A percentile compares a stretch with the other conserved stretches of the same genome.
These are phyloP conservation scores for Diplosphaera chodatii DNA, from an alignment of 139 green algal genomes.

Conservation along the genomic window DNA sequence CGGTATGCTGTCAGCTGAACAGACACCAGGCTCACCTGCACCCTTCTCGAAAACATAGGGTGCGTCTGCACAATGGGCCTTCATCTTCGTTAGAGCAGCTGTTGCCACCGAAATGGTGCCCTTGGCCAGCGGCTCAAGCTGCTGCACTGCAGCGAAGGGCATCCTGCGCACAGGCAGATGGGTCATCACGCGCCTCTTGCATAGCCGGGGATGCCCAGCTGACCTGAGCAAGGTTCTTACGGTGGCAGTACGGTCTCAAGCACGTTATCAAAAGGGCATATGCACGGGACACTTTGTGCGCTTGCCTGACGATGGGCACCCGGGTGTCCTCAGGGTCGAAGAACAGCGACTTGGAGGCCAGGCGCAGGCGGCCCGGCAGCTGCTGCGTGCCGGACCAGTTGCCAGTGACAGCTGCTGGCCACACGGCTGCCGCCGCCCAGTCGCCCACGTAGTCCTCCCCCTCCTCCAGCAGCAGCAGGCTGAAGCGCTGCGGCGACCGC, in stretches of 20 bases:
- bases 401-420: conserved; percentile 44
- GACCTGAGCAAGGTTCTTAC: too few species aligned
- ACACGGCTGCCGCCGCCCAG: conserved; percentile 49
- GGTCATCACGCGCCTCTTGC: too few species aligned
- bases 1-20: too few species aligned
- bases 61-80: conserved; percentile 58
- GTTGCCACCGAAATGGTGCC: conserved; percentile 18
- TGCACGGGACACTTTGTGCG: too few species aligned
- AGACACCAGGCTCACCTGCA: not conserved
- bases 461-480: conserved; percentile 82
- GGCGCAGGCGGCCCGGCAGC: conserved; percentile 66
- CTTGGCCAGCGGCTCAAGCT: conserved; percentile 23
- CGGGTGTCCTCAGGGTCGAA: conserved; percentile 80
- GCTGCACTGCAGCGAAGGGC: conserved; percentile 23
- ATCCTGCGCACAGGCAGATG: too few species aligned
- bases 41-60: conserved; percentile 52
- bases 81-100: conserved; percentile 53
- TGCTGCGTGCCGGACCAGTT: conserved; percentile 48
- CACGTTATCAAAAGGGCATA: too few species aligned
- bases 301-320: conserved; percentile 70
- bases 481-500: conserved; percentile 53
- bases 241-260: too few species aligned
- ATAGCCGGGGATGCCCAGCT: too few species aligned
- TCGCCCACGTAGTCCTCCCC: conserved; percentile 69
- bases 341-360: conserved; percentile 76